These are phyloP conservation scores for Talaromyces sp. DNA, from an alignment of 2,329 filamentous ascomycete species.

Conservation along the genomic window DNA sequence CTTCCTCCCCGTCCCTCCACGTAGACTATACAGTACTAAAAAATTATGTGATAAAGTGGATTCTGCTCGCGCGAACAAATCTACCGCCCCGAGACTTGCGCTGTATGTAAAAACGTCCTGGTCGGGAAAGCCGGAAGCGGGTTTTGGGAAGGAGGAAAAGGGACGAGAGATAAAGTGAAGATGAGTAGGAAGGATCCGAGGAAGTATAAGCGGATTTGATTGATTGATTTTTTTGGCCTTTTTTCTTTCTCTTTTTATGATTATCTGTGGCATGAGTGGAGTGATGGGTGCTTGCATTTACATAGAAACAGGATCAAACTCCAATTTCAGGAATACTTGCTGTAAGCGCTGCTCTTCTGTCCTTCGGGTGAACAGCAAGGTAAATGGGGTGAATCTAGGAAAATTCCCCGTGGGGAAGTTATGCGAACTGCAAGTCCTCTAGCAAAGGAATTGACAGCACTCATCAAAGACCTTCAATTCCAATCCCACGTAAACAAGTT, in stretches of 20 bases:
- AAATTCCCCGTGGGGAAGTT: no score
- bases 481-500: no score
- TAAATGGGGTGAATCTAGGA: no score
- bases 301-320: not conserved
- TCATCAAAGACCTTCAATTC: no score
- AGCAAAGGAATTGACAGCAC: no score
- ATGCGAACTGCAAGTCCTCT: no score
- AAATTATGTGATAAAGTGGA: conserved; percentile 39
- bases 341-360: no score
- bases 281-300: not conserved
- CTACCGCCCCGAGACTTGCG: conserved; percentile 70
- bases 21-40: not conserved
- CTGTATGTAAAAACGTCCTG: conserved; percentile 65
- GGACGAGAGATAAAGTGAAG: conserved; percentile 63
- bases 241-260: no score
- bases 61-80: conserved; percentile 76
- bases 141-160: conserved; percentile 85
- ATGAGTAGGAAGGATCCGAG: conserved; percentile 64
- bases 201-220: conserved; percentile 11
- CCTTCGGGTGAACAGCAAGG: no score
- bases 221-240: no score
- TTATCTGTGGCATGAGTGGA: not conserved
- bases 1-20: not conserved
- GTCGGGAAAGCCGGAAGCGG: conserved; percentile 62
- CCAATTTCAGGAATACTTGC: no score